These are phyloP conservation scores for Solanum acaule DNA, from an alignment of 257 asterid species.

Conservation along the genomic window DNA sequence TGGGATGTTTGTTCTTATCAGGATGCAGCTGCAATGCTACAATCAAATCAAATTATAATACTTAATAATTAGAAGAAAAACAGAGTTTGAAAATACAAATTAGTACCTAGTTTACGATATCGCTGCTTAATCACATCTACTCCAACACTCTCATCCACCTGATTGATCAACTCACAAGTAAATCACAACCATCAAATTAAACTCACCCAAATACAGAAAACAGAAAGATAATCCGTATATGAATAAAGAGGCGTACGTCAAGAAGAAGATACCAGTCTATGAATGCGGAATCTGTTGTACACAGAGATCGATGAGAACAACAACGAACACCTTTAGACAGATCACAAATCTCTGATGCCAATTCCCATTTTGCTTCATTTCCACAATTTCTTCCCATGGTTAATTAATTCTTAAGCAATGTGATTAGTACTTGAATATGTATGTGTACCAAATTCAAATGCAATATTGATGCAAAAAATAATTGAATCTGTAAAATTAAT, in stretches of 20 bases:
- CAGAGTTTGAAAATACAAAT: neutral
- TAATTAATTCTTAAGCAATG: neutral
- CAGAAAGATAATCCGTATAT: no score
- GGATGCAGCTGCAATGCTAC: constrained; percentile 82
- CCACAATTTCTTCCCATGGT: constrained; percentile 20
- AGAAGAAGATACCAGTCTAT: constrained; percentile 69
- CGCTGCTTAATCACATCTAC: constrained; percentile 34
- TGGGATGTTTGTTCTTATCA: constrained; percentile 71
- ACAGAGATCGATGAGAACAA: constrained; percentile 17
- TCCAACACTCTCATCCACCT: constrained; percentile 65
- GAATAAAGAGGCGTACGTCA: constrained; percentile 13
- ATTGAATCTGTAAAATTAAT: no score
- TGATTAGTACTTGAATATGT: neutral
- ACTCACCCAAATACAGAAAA: neutral
- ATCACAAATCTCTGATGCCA: constrained; percentile 42
- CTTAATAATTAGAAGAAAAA: no score
- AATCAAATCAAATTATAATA: neutral
- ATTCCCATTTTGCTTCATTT: constrained; percentile 15
- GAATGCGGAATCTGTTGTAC: constrained; percentile 6
- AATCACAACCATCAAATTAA: neutral
- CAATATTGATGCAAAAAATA: neutral
- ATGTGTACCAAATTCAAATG: neutral
- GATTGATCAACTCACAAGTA: neutral
- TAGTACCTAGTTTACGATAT: constrained; percentile 53
- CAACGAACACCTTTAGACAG: constrained; percentile 22